Conservation (phyloP, 2,329 filamentous ascomycete species). For the Cordyceps militaris region DNA sequence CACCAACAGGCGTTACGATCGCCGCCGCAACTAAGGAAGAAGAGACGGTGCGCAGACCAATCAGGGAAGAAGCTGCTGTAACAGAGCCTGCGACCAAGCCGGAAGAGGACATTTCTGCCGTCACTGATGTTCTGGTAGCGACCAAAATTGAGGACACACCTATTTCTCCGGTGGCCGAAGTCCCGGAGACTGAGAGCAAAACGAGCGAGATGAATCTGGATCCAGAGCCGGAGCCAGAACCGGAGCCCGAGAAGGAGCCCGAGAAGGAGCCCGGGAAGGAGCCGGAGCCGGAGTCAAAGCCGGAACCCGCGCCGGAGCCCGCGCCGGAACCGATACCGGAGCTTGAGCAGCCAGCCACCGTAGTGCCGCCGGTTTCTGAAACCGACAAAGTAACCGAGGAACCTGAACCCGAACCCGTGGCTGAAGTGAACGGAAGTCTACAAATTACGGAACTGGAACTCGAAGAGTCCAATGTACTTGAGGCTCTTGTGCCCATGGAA, state of each 20-base stretch:
- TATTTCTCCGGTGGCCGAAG: not conserved
- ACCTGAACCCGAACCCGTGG: not conserved
- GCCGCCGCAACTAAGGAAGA: conserved; percentile 13
- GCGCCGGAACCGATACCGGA: not conserved
- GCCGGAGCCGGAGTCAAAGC: not conserved
- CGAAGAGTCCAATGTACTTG: not conserved
- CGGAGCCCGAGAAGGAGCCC: not conserved
- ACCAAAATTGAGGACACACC: not conserved
- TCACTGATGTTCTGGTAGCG: not conserved
- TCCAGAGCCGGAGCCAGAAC: not conserved
- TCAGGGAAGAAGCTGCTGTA: not conserved
- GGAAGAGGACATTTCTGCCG: not conserved
- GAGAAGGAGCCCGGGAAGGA: not conserved
- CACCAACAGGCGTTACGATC: conserved; percentile 28
- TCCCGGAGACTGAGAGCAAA: not conserved
- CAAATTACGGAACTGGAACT: not conserved
- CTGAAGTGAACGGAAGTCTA: not conserved
- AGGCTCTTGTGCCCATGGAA: conserved; percentile 19
- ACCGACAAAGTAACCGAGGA: not conserved
- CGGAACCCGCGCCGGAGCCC: not conserved
- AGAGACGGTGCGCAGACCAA: not conserved
- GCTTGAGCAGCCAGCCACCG: not conserved
- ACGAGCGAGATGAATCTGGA: not conserved
- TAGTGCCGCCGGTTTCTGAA: not conserved
- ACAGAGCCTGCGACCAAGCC: not conserved